These are phyloP conservation scores for Ajuga reptans DNA, from an alignment of 305 asterid species.

Conservation along the genomic window DNA sequence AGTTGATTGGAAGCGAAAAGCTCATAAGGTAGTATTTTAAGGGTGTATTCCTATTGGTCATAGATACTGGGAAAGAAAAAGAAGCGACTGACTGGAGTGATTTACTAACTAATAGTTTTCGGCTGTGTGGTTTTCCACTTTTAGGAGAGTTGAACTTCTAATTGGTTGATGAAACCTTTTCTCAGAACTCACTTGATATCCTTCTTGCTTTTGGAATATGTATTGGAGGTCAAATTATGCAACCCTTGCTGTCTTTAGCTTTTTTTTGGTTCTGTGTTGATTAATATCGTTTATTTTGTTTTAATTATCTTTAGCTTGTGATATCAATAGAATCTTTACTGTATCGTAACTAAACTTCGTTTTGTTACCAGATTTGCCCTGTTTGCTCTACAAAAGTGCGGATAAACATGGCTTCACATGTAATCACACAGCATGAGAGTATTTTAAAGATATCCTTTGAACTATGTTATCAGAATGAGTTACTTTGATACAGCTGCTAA, in stretches of 20 bases:
- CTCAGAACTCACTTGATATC: neutral
- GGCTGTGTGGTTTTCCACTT: neutral
- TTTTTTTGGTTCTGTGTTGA: too few relatives aligned
- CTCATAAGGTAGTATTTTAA: neutral
- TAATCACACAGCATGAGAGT: conserved; percentile 68
- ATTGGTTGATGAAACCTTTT: conserved; percentile 9
- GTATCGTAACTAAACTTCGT: conserved; percentile 15
- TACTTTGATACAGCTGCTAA: neutral
- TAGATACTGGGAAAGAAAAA: neutral
- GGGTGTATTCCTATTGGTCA: neutral
- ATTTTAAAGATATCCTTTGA: conserved; percentile 82
- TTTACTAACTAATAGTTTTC: neutral
- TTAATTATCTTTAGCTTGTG: neutral
- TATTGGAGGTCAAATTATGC: neutral
- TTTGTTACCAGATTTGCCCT: conserved; percentile 77
- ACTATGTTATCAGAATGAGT: neutral
- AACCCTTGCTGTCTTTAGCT: neutral
- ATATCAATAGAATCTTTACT: neutral
- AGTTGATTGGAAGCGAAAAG: neutral
- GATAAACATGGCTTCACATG: conserved; percentile 75
- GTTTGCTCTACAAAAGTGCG: conserved; percentile 63
- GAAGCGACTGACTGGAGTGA: neutral
- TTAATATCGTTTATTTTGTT: too few relatives aligned
- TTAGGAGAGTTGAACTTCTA: neutral
- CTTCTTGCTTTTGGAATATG: conserved; percentile 2